Evolutionary conservation across 129 eudicot genomes (phyloP).

Genomic region (Tagetes patula): DNA sequence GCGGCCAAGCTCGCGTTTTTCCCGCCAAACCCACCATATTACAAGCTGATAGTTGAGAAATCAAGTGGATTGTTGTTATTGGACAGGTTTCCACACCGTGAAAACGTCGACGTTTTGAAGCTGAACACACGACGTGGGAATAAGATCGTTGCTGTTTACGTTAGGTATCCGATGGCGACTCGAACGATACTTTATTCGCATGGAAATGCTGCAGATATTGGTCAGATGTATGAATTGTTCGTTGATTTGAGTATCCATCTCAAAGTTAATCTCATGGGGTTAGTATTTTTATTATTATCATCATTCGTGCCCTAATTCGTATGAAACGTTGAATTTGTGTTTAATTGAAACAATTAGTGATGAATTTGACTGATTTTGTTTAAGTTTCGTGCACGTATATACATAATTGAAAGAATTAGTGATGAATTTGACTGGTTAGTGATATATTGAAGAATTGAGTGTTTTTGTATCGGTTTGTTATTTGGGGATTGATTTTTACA

Average conservation of each 20-base stretch:
- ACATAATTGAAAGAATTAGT: neutral
- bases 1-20: constrained; percentile 92
- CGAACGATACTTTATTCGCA: constrained; percentile 74
- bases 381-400: neutral
- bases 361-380: neutral
- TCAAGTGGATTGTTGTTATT: constrained; percentile 52
- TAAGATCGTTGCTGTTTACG: constrained; percentile 69
- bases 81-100: constrained; percentile 63
- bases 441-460: neutral
- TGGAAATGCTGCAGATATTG: constrained; percentile 94
- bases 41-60: constrained; percentile 60
- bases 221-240: constrained; percentile 91
- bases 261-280: constrained; percentile 81
- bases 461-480: neutral
- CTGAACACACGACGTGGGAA: constrained; percentile 56
- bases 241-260: constrained; percentile 75
- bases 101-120: constrained; percentile 74
- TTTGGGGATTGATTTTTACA: constrained; percentile 11
- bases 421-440: neutral
- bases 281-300: neutral
- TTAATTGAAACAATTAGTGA: neutral
- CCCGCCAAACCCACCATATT: constrained; percentile 85
- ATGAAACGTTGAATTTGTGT: neutral
- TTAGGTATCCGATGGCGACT: constrained; percentile 77
- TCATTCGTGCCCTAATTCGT: constrained; percentile 10